Evolutionary conservation across 1,284 basidiomycete genomes (phyloP).

Genomic region (Psilocybe mexicana): DNA sequence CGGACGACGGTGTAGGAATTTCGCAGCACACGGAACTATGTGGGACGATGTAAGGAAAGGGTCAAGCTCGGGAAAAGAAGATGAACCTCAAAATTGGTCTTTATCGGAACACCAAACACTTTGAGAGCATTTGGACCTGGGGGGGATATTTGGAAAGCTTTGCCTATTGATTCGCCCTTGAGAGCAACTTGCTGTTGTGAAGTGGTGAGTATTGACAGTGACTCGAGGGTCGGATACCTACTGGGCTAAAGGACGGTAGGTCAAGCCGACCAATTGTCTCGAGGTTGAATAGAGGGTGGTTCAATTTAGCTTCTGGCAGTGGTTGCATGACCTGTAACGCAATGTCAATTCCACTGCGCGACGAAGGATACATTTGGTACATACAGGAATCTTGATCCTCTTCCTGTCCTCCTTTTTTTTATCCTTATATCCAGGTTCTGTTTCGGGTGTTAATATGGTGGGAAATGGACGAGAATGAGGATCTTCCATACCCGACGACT

Average conservation of each 20-base stretch:
- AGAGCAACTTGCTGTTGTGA: constrained; percentile 36
- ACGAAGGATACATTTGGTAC: background rate
- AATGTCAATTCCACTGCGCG: background rate
- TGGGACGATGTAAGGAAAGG: background rate
- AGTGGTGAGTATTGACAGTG: background rate
- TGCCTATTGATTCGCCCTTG: constrained; percentile 36
- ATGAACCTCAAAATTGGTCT: constrained; percentile 60
- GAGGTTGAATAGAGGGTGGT: constrained; percentile 36
- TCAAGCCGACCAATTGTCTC: constrained; percentile 27
- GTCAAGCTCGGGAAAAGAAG: constrained; percentile 17
- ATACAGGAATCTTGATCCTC: constrained; percentile 17
- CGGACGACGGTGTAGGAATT: constrained; percentile 69
- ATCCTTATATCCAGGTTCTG: constrained; percentile 23
- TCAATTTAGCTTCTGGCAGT: constrained; percentile 35
- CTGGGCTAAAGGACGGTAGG: constrained; percentile 42
- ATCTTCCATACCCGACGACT: background rate
- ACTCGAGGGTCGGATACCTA: constrained; percentile 25
- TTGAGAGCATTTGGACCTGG: constrained; percentile 51
- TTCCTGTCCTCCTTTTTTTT: constrained; percentile 14
- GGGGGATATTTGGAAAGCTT: constrained; percentile 42
- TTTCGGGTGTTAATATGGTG: background rate
- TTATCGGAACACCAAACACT: constrained; percentile 67
- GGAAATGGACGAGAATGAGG: background rate
- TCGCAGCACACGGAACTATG: constrained; percentile 65
- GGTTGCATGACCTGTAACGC: constrained; percentile 38